Evolutionary conservation across 2,329 filamentous ascomycete genomes (phyloP), one percentile per base, ranked within the genome.

Genomic region (Verticillium isaacii): DNA sequence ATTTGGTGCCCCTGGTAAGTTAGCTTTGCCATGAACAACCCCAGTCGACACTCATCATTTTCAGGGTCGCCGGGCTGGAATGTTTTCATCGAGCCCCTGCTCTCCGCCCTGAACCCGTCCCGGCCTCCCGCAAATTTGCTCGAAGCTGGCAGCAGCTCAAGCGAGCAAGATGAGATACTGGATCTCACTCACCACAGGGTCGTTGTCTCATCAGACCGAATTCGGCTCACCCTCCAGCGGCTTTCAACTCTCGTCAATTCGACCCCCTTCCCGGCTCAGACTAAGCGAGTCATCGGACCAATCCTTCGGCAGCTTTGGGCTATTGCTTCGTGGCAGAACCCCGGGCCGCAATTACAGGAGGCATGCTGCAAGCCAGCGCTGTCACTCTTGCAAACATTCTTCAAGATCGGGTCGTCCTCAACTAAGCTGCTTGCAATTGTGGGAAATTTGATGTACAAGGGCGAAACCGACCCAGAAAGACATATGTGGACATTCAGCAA

Each of bases 231-330:
- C 1, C 69, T 92, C 2, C 77, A 75, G 36, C 80, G 88, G 17
- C 71, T 92, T 1, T 79, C 78, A 39, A 77, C 80, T 0, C 73
- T 92, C 1, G 70, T 87, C 1, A 77, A 83, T 23, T 88, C 87
- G 0, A 89, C 89, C 68, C 87, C 88, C 0, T 88, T 90, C 61
- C 85, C 88, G 0, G 87, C 87, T 0, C 73, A 91, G 11, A 83
- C 86, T 55, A 86, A 82, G 65, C 79, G 89, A 58, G 75, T 92
- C 0, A 72, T 91, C 2, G 75, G 78, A 2, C 85, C 85, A 0
- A 69, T 90, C 2, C 67, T 89, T 2, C 72, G 86, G 5, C 82
- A 88, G 1, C 74, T 92, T 0, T 92, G 89, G 89, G 77, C 81
- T 1, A 69, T 91, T 17, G 76, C 83, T 1, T 83, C 82, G 5